Percentiles rank a stretch among this genome's conserved stretches.
phyloP scores from a whole-genome alignment of 345 rosid genomes.

The Euphorbia tirucalli region DNA sequence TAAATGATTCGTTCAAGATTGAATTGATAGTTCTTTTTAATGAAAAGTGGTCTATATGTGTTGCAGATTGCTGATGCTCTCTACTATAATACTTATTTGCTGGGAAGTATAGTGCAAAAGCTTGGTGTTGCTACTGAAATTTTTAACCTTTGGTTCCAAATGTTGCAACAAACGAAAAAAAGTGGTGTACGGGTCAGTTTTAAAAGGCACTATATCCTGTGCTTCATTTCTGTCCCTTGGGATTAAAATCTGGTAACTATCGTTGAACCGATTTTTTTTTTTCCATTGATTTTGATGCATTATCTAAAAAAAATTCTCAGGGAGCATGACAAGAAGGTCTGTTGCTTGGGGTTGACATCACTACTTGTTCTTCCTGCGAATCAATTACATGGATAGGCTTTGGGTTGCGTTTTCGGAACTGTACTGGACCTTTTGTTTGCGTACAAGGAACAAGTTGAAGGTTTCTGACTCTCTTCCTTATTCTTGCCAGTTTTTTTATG shows the following conservation, averaged over 20 bases:
- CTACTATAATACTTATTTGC: too few species aligned
- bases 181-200: conserved; percentile 77
- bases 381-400: conserved; percentile 82
- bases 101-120: conserved; percentile 72
- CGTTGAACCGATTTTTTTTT: background rate
- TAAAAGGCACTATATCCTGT: conserved; percentile 10
- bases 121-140: conserved; percentile 73
- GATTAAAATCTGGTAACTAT: background rate
- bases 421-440: conserved; percentile 82
- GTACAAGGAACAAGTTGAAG: conserved; percentile 94
- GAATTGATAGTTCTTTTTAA: background rate
- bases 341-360: conserved; percentile 94
- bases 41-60: background rate
- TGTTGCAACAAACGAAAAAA: conserved; percentile 89
- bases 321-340: conserved; percentile 93
- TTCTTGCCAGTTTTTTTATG: background rate
- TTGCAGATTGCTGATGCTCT: conserved; percentile 91
- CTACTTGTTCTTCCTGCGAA: conserved; percentile 78
- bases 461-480: conserved; percentile 34
- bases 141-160: conserved; percentile 90
- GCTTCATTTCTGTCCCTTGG: background rate
- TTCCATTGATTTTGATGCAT: conserved; percentile 8
- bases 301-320: conserved; percentile 40
- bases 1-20: background rate
- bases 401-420: conserved; percentile 79